Evolutionary conservation across 2,329 filamentous ascomycete genomes (phyloP).

Genomic region (Lasiodiplodia citricola): DNA sequence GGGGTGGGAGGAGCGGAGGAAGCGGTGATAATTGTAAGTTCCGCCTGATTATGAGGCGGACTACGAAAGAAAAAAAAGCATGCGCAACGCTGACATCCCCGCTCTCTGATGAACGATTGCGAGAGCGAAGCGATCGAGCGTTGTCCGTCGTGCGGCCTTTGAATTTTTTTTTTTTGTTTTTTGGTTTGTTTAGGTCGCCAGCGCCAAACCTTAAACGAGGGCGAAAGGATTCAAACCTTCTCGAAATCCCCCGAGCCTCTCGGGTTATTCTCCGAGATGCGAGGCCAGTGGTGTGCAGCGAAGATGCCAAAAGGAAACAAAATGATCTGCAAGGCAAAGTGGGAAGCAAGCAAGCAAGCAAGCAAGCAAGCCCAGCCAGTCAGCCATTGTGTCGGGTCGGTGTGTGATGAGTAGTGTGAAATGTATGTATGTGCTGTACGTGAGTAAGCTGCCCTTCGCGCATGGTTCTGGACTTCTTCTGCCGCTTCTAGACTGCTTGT

Average conservation of each 20-base stretch:
- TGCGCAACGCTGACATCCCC: neutral
- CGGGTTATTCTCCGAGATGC: slow-evolving; percentile 8
- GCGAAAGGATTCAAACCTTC: neutral
- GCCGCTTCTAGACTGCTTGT: neutral
- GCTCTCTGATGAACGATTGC: neutral
- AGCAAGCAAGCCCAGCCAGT: neutral
- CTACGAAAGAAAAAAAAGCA: neutral
- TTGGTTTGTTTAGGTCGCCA: neutral
- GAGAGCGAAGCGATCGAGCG: neutral
- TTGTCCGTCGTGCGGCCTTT: neutral
- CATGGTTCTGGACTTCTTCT: neutral
- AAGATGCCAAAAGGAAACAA: neutral
- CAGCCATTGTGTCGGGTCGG: slow-evolving; percentile 14
- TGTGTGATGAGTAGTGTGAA: neutral
- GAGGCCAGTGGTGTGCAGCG: neutral
- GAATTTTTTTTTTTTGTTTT: neutral
- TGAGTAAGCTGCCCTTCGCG: neutral
- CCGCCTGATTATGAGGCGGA: neutral
- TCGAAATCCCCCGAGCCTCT: slow-evolving; percentile 11
- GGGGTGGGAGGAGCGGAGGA: neutral
- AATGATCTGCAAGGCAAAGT: neutral
- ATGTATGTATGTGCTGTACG: slow-evolving; percentile 17
- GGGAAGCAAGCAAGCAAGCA: neutral
- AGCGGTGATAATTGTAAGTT: neutral
- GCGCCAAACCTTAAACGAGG: neutral